These are phyloP conservation scores for Laetiporus sulphureus DNA, from an alignment of 1,284 basidiomycete species.

Conservation along the genomic window DNA sequence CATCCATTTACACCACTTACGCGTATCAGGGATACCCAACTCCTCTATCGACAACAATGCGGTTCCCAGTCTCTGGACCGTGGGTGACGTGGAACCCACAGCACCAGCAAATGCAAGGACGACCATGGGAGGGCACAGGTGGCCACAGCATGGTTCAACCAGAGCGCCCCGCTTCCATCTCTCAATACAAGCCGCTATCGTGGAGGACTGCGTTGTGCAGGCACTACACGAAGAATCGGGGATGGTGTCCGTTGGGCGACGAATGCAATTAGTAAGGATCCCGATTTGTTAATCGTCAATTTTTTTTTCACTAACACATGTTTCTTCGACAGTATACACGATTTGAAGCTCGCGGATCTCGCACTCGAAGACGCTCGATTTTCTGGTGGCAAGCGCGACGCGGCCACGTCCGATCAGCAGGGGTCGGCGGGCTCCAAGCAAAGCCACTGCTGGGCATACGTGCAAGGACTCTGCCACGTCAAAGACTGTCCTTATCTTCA, in stretches of 20 bases:
- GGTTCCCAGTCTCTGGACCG: too few species aligned
- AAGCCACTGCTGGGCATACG: constrained; percentile 36
- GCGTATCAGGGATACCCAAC: too few species aligned
- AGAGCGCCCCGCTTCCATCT: too few species aligned
- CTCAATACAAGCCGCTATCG: constrained; percentile 18
- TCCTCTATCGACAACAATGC: too few species aligned
- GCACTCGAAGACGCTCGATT: constrained; percentile 20
- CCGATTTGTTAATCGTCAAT: not conserved
- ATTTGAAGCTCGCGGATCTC: constrained; percentile 21
- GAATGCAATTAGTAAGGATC: constrained; percentile 39
- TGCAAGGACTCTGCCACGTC: constrained; percentile 31
- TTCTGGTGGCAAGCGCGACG: constrained; percentile 1
- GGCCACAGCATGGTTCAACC: too few species aligned
- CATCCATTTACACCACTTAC: too few species aligned
- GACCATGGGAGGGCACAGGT: too few species aligned
- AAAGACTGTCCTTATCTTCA: constrained; percentile 30
- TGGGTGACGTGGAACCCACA: too few species aligned
- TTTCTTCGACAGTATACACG: constrained; percentile 42
- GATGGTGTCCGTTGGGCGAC: constrained; percentile 37
- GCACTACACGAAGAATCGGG: constrained; percentile 35
- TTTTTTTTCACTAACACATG: too few species aligned
- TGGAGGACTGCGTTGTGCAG: constrained; percentile 35
- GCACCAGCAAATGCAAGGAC: too few species aligned
- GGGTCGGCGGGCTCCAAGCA: constrained; percentile 23
- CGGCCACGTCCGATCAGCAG: constrained; percentile 8